Conservation (phyloP, 345 rosid species). For the Eutrema yunnanense region DNA sequence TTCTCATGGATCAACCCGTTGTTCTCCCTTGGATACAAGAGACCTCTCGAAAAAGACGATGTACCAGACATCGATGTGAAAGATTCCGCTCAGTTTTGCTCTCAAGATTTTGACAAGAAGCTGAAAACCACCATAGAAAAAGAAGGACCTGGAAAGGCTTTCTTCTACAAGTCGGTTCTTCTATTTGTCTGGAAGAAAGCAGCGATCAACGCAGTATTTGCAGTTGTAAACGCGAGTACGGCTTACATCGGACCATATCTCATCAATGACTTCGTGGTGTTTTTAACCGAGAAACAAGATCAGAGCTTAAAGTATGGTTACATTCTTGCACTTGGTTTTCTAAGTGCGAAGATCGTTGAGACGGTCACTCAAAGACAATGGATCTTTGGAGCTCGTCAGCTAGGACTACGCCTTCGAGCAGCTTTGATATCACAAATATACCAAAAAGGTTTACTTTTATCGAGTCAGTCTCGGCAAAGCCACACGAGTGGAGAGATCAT, state of each 20-base stretch:
- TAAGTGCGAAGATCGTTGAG: constrained; percentile 73
- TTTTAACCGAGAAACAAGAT: constrained; percentile 39
- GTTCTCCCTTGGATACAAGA: constrained; percentile 66
- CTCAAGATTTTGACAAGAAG: constrained; percentile 42
- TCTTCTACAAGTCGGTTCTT: constrained; percentile 61
- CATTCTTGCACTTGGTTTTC: constrained; percentile 65
- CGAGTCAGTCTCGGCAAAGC: constrained; percentile 69
- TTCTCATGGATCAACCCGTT: constrained; percentile 91
- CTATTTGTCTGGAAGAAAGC: constrained; percentile 60
- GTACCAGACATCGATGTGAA: constrained; percentile 56
- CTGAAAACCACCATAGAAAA: constrained; percentile 46
- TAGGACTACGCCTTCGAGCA: constrained; percentile 74
- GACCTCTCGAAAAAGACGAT: constrained; percentile 62
- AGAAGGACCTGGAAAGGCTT: constrained; percentile 46
- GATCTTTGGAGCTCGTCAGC: constrained; percentile 86
- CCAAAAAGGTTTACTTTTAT: constrained; percentile 64
- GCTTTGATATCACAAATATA: constrained; percentile 70
- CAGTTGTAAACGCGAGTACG: constrained; percentile 53
- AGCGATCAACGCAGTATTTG: constrained; percentile 65
- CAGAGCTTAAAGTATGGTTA: constrained; percentile 54
- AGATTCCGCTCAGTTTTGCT: constrained; percentile 67
- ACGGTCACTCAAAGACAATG: constrained; percentile 83
- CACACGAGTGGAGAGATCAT: constrained; percentile 90
- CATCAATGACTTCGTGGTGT: constrained; percentile 61
- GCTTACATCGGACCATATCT: constrained; percentile 89